Percentiles rank a stretch among this genome's conserved stretches.
phyloP scores from a whole-genome alignment of 139 green algal species.

The Picochlorum sp. region DNA sequence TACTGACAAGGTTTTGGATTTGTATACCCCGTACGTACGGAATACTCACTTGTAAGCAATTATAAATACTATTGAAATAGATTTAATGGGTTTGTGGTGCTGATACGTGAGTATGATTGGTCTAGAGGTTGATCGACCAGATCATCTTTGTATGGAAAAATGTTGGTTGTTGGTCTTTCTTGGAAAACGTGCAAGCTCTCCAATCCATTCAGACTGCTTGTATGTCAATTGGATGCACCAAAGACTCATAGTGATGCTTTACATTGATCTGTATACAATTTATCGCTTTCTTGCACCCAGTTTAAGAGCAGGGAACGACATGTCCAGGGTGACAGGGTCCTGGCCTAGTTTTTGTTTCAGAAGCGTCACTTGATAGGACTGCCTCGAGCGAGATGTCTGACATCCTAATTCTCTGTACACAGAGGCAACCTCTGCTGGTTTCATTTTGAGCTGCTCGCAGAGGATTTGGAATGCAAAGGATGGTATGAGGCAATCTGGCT shows the following conservation, averaged over 20 bases:
- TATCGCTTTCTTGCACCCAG: slow-evolving; percentile 24
- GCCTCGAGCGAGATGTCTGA: background rate
- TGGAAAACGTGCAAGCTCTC: too few relatives aligned
- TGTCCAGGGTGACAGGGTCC: slow-evolving; percentile 19
- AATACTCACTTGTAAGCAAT: too few relatives aligned
- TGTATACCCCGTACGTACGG: too few relatives aligned
- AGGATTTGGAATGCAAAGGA: slow-evolving; percentile 13
- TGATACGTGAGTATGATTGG: background rate
- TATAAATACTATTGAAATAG: too few relatives aligned
- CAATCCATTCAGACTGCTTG: background rate
- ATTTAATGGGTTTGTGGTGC: background rate
- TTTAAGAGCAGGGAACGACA: slow-evolving; percentile 27
- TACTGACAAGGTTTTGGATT: too few relatives aligned
- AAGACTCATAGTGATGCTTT: background rate
- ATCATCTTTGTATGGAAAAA: background rate
- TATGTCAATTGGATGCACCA: background rate
- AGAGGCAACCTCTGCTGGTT: slow-evolving; percentile 7
- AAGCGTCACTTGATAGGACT: background rate
- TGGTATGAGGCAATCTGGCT: slow-evolving; percentile 11
- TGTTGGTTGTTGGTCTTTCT: background rate
- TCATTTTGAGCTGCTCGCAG: slow-evolving; percentile 21
- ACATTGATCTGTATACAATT: background rate
- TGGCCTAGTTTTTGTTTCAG: slow-evolving; percentile 18
- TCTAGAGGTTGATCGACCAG: background rate
- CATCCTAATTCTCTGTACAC: slow-evolving; percentile 30